phyloP scores from a whole-genome alignment of 2,329 filamentous ascomycete species.

The Alternaria arborescens region DNA sequence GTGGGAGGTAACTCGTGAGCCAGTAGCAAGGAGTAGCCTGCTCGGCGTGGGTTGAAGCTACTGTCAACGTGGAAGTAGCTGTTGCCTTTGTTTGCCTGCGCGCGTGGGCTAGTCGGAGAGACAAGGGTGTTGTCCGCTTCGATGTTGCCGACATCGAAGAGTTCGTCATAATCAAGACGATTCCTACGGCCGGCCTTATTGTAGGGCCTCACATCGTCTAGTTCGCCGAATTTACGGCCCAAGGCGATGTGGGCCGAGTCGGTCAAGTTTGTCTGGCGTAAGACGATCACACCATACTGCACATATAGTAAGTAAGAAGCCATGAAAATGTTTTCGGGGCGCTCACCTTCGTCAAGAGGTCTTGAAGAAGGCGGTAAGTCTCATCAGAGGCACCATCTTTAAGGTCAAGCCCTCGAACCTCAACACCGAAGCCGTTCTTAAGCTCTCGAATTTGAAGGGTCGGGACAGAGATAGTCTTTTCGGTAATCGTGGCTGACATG shows the following conservation, averaged over 20 bases:
- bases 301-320: neutral
- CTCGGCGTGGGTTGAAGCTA: conserved; percentile 41
- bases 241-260: conserved; percentile 64
- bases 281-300: conserved; percentile 63
- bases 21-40: conserved; percentile 33
- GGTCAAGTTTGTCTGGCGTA: conserved; percentile 61
- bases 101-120: neutral
- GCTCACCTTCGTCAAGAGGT: neutral
- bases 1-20: conserved; percentile 19
- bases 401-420: neutral
- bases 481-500: neutral
- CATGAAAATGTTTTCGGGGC: neutral
- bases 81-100: conserved; percentile 35
- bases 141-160: conserved; percentile 68
- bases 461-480: neutral
- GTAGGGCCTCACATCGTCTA: conserved; percentile 53
- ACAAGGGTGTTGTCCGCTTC: conserved; percentile 58
- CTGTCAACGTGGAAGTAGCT: conserved; percentile 41
- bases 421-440: neutral
- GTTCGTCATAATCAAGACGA: conserved; percentile 59
- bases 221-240: conserved; percentile 60
- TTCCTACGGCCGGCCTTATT: conserved; percentile 57
- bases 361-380: neutral
- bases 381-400: neutral
- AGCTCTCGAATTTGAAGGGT: neutral